Conservation (phyloP, 805 yeast genomes). For the Candida insectalens region DNA sequence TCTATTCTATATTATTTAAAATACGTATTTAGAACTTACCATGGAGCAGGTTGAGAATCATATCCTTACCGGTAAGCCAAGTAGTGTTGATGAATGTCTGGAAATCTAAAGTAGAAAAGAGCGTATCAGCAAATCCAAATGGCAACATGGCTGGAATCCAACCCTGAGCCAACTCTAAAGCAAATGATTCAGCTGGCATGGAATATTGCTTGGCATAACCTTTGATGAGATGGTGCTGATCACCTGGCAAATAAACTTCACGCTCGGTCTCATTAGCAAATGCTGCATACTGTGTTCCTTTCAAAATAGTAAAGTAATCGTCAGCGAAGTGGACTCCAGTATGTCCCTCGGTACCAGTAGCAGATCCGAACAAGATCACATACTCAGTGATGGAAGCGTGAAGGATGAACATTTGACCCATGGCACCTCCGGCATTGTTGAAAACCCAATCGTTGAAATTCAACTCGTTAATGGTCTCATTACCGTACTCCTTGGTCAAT, state of each 20-base stretch:
- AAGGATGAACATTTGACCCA: conserved; percentile 91
- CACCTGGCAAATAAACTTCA: conserved; percentile 79
- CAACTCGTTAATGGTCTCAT: conserved; percentile 55
- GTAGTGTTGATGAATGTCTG: conserved; percentile 60
- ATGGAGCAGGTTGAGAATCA: conserved; percentile 53
- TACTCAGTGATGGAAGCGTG: conserved; percentile 95
- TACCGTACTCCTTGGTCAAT: conserved; percentile 57
- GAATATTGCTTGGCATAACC: conserved; percentile 77
- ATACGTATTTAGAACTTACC: conserved; percentile 69
- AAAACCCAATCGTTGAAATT: conserved; percentile 84
- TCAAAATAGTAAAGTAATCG: conserved; percentile 86
- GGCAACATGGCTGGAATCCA: conserved; percentile 99
- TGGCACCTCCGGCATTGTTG: conserved; percentile 98
- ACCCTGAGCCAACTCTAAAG: conserved; percentile 95
- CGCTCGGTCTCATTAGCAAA: conserved; percentile 51
- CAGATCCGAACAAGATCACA: conserved; percentile 85
- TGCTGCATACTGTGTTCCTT: conserved; percentile 73
- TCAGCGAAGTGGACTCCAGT: conserved; percentile 95
- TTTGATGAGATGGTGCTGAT: conserved; percentile 65
- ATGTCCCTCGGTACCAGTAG: conserved; percentile 95
- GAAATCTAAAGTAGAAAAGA: conserved; percentile 74
- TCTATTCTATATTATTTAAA: too few relatives aligned
- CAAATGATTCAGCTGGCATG: conserved; percentile 77
- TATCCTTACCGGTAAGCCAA: conserved; percentile 68
- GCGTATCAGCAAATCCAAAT: conserved; percentile 78